Conservation (phyloP, 1,139 yeast species). For the Yamadazyma trypodendri region DNA sequence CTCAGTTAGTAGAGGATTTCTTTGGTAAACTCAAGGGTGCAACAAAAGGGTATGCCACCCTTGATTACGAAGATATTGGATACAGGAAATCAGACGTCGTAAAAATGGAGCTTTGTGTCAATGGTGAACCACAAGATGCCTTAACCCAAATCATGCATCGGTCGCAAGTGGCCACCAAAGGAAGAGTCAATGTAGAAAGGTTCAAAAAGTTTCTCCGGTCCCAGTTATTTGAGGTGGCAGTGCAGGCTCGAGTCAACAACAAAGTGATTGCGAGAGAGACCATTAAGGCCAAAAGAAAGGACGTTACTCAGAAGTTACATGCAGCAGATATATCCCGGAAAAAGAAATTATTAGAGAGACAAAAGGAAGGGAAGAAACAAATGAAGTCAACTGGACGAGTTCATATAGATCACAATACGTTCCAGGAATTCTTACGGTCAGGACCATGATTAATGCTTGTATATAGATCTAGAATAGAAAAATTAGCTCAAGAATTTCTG, state of each 20-base stretch:
- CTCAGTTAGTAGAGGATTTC: slow-evolving; percentile 90
- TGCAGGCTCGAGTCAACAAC: slow-evolving; percentile 86
- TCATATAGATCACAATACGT: slow-evolving; percentile 78
- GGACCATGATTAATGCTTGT: not conserved
- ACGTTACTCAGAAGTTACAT: slow-evolving; percentile 86
- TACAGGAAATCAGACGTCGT: slow-evolving; percentile 77
- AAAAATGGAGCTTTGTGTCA: slow-evolving; percentile 84
- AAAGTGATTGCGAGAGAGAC: slow-evolving; percentile 90
- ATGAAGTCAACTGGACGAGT: slow-evolving; percentile 82
- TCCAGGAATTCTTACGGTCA: slow-evolving; percentile 59
- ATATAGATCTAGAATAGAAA: slow-evolving; percentile 4
- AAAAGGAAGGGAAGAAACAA: slow-evolving; percentile 89
- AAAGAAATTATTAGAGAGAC: slow-evolving; percentile 82
- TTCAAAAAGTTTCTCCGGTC: slow-evolving; percentile 76
- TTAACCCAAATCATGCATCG: slow-evolving; percentile 86
- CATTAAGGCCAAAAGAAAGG: slow-evolving; percentile 88
- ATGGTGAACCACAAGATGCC: slow-evolving; percentile 90
- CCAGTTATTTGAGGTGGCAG: slow-evolving; percentile 88
- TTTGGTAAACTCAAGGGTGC: slow-evolving; percentile 89
- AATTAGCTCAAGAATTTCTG: slow-evolving; percentile 57
- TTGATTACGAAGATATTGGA: slow-evolving; percentile 94
- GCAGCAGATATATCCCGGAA: slow-evolving; percentile 92
- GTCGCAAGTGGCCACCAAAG: slow-evolving; percentile 70
- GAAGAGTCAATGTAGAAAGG: slow-evolving; percentile 77
- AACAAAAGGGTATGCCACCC: slow-evolving; percentile 89